Conservation (phyloP, 139 green algal genomes). For the Coelastrella sp. region DNA sequence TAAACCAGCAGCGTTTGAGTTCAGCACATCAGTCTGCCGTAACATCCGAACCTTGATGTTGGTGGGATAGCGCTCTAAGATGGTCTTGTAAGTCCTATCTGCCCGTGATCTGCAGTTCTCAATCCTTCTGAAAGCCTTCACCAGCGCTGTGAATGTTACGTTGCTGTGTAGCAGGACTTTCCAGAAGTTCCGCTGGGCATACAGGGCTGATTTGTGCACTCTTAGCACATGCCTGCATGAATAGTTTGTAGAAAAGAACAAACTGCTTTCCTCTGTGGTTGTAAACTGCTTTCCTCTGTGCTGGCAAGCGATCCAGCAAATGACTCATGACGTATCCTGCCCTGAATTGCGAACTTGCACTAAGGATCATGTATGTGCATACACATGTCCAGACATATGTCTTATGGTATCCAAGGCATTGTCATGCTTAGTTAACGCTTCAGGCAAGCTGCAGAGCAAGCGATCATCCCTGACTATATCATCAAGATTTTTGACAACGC, state of each 20-base stretch:
- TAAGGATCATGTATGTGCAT: not conserved
- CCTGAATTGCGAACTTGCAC: not conserved
- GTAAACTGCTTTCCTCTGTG: no score
- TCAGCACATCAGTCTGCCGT: not conserved
- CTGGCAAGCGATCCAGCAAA: no score
- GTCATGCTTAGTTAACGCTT: no score
- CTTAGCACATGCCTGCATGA: conserved; percentile 31
- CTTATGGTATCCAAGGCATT: no score
- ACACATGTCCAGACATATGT: no score
- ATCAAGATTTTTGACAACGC: no score
- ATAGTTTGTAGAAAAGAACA: no score
- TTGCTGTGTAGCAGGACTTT: conserved; percentile 52
- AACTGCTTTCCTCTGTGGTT: no score
- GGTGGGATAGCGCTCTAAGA: conserved; percentile 62
- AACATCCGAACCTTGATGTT: conserved; percentile 47
- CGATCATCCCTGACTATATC: no score
- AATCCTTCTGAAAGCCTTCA: conserved; percentile 39
- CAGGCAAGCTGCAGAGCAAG: no score
- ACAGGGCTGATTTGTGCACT: conserved; percentile 58
- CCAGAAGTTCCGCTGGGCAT: conserved; percentile 64
- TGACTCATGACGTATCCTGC: no score
- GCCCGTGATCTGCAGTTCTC: conserved; percentile 30
- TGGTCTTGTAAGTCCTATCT: conserved; percentile 56
- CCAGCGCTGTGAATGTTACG: conserved; percentile 57
- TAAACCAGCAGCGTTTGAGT: not conserved